Evolutionary conservation across 208 protist genomes (phyloP), one percentile per base, ranked within the genome.

Genomic region (Blechomonas ayalai): DNA sequence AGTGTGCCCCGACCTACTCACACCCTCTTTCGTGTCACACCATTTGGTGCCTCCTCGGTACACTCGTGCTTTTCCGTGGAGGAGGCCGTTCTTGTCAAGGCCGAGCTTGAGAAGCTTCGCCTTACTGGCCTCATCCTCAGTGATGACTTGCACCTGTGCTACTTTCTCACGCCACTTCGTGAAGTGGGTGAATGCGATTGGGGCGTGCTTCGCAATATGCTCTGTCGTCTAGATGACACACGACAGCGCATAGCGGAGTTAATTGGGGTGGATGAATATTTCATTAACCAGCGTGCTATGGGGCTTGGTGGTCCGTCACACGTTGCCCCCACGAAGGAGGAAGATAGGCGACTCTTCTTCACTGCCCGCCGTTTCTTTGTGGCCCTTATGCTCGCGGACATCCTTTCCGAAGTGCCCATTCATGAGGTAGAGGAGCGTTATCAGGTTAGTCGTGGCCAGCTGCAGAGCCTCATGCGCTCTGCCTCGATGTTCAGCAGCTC

Each of bases 101-200:
- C 45, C 27, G 84, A 92, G 64, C 45, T 92, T 13, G 68, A 85
- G 34, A 42, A 80, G 52, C 56, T 90, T 45, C 68, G 64, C 20
- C 64, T 70, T 37, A 77, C 35, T 15, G 80, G 84, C 10, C 62
- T 96, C 19, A 86, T 92, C 40, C 59, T 96, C 24, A 61, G 60
- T 1, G 85, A 96, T 41, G 90, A 96, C 40, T 63, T 96, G 0
- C 90, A 96, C 48, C 52, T 95, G 2, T 88, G 80, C 59, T 96
- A 93, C 67, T 88, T 92, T 51, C 40, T 88, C 13, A 91, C 85
- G 0, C 90, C 90, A 2, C 41, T 95, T n/a, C 66, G 78, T 2
- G 81, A 89, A 44, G 67, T 86, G 42, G 65, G 53, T 10, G 67
- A 74, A 32, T 81, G 63, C 51, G 69, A 94, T 48, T 96, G 89